Evolutionary conservation across 768 basidiomycete species (phyloP).

Genomic region (Clitopilus hobsonii): DNA sequence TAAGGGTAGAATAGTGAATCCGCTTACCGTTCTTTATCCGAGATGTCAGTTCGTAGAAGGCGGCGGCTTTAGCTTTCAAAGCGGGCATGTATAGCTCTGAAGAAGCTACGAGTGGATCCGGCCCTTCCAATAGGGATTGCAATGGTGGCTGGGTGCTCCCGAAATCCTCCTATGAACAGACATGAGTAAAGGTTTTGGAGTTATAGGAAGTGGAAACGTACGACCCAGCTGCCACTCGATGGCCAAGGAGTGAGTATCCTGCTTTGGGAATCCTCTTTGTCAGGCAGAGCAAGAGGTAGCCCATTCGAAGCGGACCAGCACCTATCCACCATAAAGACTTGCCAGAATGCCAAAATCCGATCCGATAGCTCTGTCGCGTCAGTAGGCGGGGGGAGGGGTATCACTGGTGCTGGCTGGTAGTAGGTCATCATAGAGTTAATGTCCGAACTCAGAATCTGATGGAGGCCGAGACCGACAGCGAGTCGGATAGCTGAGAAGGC

Average conservation of each 20-base stretch:
- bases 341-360: slow-evolving; percentile 54
- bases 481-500: slow-evolving; percentile 57
- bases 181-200: not conserved
- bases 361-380: slow-evolving; percentile 41
- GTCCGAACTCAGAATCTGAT: slow-evolving; percentile 38
- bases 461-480: slow-evolving; percentile 54
- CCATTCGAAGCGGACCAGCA: slow-evolving; percentile 55
- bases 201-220: slow-evolving; percentile 12
- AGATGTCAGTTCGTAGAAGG: slow-evolving; percentile 49
- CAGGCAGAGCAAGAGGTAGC: slow-evolving; percentile 47
- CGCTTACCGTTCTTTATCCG: slow-evolving; percentile 36
- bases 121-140: slow-evolving; percentile 21
- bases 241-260: slow-evolving; percentile 54
- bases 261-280: slow-evolving; percentile 41
- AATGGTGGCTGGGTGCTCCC: slow-evolving; percentile 15
- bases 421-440: slow-evolving; percentile 5
- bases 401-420: slow-evolving; percentile 15
- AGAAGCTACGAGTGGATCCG: slow-evolving; percentile 15
- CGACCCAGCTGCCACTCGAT: slow-evolving; percentile 14
- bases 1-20: slow-evolving; percentile 5
- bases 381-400: slow-evolving; percentile 26
- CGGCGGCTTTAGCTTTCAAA: slow-evolving; percentile 46
- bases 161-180: slow-evolving; percentile 11
- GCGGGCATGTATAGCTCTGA: slow-evolving; percentile 27
- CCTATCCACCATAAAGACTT: slow-evolving; percentile 58